Evolutionary conservation across 495 filamentous ascomycete genomes (phyloP).

Genomic region (Lasiosphaeria miniovina): DNA sequence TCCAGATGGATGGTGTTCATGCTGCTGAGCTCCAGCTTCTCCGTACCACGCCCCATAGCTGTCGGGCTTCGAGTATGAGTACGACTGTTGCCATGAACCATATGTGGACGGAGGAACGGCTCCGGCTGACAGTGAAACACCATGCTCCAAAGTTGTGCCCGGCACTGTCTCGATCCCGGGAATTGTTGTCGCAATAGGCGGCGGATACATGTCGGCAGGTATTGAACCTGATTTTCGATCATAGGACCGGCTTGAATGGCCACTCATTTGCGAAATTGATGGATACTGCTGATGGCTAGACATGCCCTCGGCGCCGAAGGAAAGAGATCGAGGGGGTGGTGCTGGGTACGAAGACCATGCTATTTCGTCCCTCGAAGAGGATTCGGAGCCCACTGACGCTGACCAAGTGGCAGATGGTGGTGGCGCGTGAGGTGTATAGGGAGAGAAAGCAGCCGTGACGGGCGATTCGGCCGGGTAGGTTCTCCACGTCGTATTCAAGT

Average conservation of each 20-base stretch:
- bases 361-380: conserved; percentile 32
- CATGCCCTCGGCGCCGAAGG: conserved; percentile 40
- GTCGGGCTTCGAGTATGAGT: conserved; percentile 40
- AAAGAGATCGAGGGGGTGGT: conserved; percentile 41
- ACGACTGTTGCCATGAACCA: conserved; percentile 43
- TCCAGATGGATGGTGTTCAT: conserved; percentile 29
- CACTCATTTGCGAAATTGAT: conserved; percentile 30
- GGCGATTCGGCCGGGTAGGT: conserved; percentile 39
- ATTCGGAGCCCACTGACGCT: conserved; percentile 30
- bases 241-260: conserved; percentile 28
- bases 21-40: conserved; percentile 29
- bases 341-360: conserved; percentile 41
- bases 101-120: conserved; percentile 40
- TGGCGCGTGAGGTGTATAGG: conserved; percentile 39
- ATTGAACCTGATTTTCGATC: conserved; percentile 36
- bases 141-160: conserved; percentile 30
- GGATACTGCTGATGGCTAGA: conserved; percentile 31
- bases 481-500: conserved; percentile 37
- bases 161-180: conserved; percentile 37
- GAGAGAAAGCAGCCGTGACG: conserved; percentile 39
- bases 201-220: conserved; percentile 36
- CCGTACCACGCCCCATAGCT: conserved; percentile 43
- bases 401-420: conserved; percentile 41
- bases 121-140: conserved; percentile 40
- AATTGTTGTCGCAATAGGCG: conserved; percentile 36